A percentile compares a stretch with the other conserved stretches of the same genome.
Conservation (phyloP, 139 green algal species). For the Volvox africanus region DNA sequence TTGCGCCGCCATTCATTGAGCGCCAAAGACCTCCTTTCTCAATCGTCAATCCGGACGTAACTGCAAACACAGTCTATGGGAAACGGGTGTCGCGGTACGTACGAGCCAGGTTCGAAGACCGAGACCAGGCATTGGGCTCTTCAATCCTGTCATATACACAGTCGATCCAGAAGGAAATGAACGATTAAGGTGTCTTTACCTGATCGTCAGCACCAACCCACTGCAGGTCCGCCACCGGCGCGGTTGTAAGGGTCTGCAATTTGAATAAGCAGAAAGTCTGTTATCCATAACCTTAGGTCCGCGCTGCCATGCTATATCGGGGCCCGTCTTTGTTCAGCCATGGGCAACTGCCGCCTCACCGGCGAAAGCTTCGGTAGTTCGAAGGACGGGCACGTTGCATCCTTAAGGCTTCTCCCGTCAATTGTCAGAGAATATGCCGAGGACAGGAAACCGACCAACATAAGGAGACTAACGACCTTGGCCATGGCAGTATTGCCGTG, state of each 20-base stretch:
- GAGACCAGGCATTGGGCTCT: too few species aligned
- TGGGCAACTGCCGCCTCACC: background rate
- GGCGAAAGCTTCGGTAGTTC: background rate
- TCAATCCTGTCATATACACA: too few species aligned
- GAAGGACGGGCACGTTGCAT: background rate
- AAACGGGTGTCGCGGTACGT: background rate
- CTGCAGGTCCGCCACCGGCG: constrained; percentile 54
- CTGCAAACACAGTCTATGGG: constrained; percentile 61
- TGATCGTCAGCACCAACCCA: constrained; percentile 61
- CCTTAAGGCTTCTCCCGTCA: background rate
- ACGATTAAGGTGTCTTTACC: constrained; percentile 15
- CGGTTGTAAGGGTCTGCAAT: constrained; percentile 48
- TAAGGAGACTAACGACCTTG: background rate
- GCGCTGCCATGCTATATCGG: background rate
- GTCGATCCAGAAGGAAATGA: too few species aligned
- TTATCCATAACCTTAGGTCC: background rate
- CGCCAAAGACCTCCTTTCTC: constrained; percentile 60
- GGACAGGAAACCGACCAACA: background rate
- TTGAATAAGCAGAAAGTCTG: background rate
- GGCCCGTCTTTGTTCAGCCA: background rate
- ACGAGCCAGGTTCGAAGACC: too few species aligned
- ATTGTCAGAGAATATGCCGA: background rate
- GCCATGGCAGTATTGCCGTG: background rate
- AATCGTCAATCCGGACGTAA: constrained; percentile 51
- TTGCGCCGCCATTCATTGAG: constrained; percentile 59